These are phyloP conservation scores for Pleurotus ostreatus DNA, from an alignment of 768 basidiomycete genomes.

Conservation along the genomic window DNA sequence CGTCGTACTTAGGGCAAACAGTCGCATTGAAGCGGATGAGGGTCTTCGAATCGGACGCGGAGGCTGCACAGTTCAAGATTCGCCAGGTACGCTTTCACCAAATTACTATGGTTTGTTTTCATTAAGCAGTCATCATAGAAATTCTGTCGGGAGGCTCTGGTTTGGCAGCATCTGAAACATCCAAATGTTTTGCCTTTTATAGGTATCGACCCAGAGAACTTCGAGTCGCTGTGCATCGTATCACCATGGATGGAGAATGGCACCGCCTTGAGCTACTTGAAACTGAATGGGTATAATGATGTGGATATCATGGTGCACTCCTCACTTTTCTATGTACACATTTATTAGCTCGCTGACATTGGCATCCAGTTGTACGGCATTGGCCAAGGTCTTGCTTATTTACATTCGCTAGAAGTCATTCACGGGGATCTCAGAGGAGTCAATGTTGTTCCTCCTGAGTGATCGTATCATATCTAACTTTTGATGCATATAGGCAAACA, in stretches of 20 bases:
- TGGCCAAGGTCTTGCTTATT: conserved; percentile 18
- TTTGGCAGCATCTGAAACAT: conserved; percentile 24
- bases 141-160: conserved; percentile 22
- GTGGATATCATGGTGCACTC: neutral
- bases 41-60: conserved; percentile 14
- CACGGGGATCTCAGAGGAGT: conserved; percentile 22
- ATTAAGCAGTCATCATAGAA: conserved; percentile 10
- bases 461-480: neutral
- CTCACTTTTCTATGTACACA: neutral
- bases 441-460: neutral
- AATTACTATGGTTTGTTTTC: neutral
- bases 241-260: conserved; percentile 10
- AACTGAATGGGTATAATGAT: conserved; percentile 1
- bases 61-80: conserved; percentile 8
- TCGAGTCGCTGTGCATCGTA: conserved; percentile 13
- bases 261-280: conserved; percentile 7
- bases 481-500: conserved; percentile 21
- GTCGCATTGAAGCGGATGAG: conserved; percentile 25
- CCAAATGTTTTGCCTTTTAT: conserved; percentile 23
- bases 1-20: conserved; percentile 14
- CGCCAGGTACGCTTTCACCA: conserved; percentile 11
- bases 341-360: neutral
- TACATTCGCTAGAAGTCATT: conserved; percentile 18
- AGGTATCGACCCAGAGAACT: conserved; percentile 20
- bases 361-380: conserved; percentile 17